Base-by-base conservation (phyloP, 352 stramenopile genomes). In the Phytopythium vexans region DNA sequence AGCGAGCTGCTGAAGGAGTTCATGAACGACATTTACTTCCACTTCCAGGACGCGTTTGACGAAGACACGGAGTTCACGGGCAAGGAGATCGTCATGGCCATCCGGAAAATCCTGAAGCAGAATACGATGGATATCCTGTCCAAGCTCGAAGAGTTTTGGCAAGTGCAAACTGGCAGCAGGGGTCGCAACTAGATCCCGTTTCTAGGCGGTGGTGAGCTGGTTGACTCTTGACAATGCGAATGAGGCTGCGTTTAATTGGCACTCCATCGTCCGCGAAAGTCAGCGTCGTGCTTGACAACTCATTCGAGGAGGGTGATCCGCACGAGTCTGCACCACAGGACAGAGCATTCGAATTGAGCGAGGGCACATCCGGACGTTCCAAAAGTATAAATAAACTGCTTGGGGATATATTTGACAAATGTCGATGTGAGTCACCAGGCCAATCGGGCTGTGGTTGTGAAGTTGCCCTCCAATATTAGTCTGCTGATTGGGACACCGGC, bases 1-100 rank as follows among this genome's bases (percentile, higher is more conserved):
- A 87, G 71, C 48, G 78, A 87, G 45, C 52, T 90, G 27, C 72
- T 92, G 41, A 92, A 92, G 60, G 82, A 89, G 58, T 84, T 88
- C 56, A 92, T 92, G 82, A 91, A 92, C 78, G 82, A 90, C 62
- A 85, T 92, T 52, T 92, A 92, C 66, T 90, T 91, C 54, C 74
- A 88, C 37, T 92, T 88, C 62, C 82, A 92, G 55, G 80, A 92
- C 52, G 80, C 80, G 8, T 92, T 92, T 41, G 82, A 92, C 35
- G 82, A 92, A 64, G 82, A 92, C 16, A 78, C 68, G 3, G 82
- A 92, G 59, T 92, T 91, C 51, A 89, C 80, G 8, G 82, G 82
- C 33, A 89, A 89, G 50, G 82, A 92, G 53, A 85, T 89, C 56
- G 80, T 89, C 56, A 88, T 84, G 65, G 78, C 81, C 5, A 86